These are phyloP conservation scores for Salvia sclarea DNA, from an alignment of 305 asterid species.

Conservation along the genomic window DNA sequence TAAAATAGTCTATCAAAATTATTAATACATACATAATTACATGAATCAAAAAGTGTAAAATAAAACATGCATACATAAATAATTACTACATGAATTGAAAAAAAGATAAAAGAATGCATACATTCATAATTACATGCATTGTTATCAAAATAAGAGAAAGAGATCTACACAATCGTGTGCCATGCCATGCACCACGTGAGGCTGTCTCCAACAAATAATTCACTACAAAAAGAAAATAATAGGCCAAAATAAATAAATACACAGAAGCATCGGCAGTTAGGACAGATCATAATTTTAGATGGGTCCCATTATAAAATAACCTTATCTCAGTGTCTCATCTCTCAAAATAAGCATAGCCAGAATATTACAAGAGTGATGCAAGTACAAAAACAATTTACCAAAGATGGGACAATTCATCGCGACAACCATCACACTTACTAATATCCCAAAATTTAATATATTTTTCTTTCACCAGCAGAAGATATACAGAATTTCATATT, in stretches of 20 bases:
- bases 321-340: slow-evolving; percentile 35
- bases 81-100: too few species aligned
- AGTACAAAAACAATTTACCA: slow-evolving; percentile 34
- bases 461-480: neutral
- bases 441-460: neutral
- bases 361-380: neutral
- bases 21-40: neutral
- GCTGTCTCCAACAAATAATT: slow-evolving; percentile 23
- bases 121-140: neutral
- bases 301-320: slow-evolving; percentile 38
- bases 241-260: neutral
- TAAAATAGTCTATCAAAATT: neutral
- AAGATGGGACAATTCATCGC: slow-evolving; percentile 36
- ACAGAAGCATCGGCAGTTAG: neutral
- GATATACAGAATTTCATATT: slow-evolving; percentile 12
- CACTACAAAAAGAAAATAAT: neutral
- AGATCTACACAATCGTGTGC: neutral
- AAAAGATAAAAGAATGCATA: too few species aligned
- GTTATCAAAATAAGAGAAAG: neutral
- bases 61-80: too few species aligned
- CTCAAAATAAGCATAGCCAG: slow-evolving; percentile 23
- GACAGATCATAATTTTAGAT: slow-evolving; percentile 16
- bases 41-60: too few species aligned
- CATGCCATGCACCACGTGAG: slow-evolving; percentile 27
- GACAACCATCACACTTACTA: neutral